A percentile compares a stretch with the other conserved stretches of the same genome.
These are phyloP conservation scores for Boletellus ananas DNA, from an alignment of 768 basidiomycete species.

Conservation along the genomic window DNA sequence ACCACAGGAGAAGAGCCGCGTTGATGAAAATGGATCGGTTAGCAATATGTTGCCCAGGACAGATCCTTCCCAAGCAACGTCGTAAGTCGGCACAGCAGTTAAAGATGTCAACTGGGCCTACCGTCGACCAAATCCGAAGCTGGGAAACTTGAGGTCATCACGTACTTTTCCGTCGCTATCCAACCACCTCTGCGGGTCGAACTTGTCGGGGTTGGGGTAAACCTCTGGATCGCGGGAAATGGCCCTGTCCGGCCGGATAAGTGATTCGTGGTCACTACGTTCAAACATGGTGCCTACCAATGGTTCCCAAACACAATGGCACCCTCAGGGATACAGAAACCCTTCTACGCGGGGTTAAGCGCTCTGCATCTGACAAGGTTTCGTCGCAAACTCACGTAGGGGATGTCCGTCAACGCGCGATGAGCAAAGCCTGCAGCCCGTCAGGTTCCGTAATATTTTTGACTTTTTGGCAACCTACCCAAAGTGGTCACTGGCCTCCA, in stretches of 20 bases:
- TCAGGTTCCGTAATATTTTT: background rate
- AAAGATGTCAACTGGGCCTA: constrained; percentile 2
- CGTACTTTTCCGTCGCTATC: constrained; percentile 35
- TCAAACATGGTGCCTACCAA: constrained; percentile 21
- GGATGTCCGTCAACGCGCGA: constrained; percentile 58
- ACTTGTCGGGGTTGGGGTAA: constrained; percentile 58
- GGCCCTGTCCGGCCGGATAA: constrained; percentile 33
- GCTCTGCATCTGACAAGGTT: background rate
- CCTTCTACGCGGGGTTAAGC: constrained; percentile 25
- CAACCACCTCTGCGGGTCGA: constrained; percentile 59
- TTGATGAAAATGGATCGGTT: constrained; percentile 64
- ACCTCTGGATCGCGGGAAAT: constrained; percentile 53
- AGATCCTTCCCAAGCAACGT: constrained; percentile 40
- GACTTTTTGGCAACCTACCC: constrained; percentile 15
- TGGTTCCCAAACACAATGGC: constrained; percentile 36
- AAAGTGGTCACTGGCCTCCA: constrained; percentile 40
- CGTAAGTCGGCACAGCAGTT: background rate
- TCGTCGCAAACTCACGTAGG: constrained; percentile 44
- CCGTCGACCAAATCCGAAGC: constrained; percentile 56
- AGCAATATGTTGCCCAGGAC: constrained; percentile 62
- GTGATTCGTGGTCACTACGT: background rate
- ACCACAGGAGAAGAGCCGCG: constrained; percentile 60
- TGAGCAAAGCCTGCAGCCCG: constrained; percentile 51
- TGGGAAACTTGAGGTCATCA: constrained; percentile 50
- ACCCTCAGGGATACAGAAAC: constrained; percentile 34